Evolutionary conservation across 2,329 filamentous ascomycete species (phyloP).

Genomic region (Colletotrichum horii): DNA sequence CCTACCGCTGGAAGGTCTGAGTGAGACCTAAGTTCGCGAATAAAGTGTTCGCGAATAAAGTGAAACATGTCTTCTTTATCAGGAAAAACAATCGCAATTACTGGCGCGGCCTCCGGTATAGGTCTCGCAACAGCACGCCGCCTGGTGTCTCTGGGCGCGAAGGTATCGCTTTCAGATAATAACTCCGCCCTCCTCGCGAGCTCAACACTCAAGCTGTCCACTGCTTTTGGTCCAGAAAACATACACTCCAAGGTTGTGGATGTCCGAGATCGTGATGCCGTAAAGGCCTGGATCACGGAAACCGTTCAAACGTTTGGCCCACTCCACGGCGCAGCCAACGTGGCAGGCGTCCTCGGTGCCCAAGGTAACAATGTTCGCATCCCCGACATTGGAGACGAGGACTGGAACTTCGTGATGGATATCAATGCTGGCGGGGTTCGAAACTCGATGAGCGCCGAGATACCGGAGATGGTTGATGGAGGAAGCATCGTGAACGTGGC

Average conservation of each 20-base stretch:
- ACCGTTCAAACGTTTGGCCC: conserved; percentile 38
- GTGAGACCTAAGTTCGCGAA: neutral
- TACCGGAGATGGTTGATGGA: conserved; percentile 41
- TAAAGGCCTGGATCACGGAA: conserved; percentile 31
- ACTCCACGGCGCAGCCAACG: conserved; percentile 49
- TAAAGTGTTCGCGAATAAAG: no score
- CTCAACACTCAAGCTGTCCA: neutral
- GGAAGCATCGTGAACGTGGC: conserved; percentile 52
- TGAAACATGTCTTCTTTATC: conserved; percentile 9
- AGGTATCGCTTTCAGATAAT: conserved; percentile 53
- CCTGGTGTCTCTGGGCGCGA: conserved; percentile 47
- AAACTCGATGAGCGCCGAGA: conserved; percentile 54
- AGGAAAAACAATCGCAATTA: conserved; percentile 52
- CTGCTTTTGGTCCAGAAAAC: neutral
- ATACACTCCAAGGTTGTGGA: conserved; percentile 3
- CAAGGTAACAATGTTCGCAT: conserved; percentile 14
- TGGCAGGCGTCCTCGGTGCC: conserved; percentile 27
- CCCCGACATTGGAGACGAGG: conserved; percentile 37
- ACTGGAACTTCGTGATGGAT: conserved; percentile 45
- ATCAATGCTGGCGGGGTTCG: conserved; percentile 54
- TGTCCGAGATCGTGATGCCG: conserved; percentile 6
- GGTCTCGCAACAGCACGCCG: conserved; percentile 51
- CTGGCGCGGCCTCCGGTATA: conserved; percentile 54
- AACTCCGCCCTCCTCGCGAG: conserved; percentile 35
- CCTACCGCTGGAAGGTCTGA: neutral